These are phyloP conservation scores for Colletotrichum sublineola DNA, from an alignment of 2,329 filamentous ascomycete species.

Conservation along the genomic window DNA sequence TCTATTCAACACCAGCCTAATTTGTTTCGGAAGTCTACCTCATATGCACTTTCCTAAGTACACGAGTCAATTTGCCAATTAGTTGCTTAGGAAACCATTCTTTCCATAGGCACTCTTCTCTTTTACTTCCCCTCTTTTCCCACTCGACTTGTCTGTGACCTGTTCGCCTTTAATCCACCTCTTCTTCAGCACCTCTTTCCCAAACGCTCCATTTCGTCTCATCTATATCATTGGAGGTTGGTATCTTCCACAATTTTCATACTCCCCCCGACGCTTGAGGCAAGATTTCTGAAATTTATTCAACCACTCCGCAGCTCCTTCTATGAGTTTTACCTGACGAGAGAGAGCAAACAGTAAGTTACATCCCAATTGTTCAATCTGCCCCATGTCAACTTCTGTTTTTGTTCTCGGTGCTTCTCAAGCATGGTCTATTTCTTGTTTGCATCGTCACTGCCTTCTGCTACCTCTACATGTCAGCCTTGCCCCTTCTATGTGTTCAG, in stretches of 20 bases:
- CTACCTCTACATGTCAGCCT: too few species aligned
- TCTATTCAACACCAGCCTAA: neutral
- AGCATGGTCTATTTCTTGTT: neutral
- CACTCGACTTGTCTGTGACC: neutral
- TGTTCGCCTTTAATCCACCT: neutral
- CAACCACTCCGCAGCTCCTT: neutral
- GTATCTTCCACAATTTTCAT: neutral
- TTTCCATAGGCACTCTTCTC: too few species aligned
- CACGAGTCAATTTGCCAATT: neutral
- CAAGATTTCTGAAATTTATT: neutral
- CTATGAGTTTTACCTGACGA: neutral
- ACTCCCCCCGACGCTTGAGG: too few species aligned
- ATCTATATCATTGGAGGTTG: too few species aligned
- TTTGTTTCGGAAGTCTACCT: neutral
- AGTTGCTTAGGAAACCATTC: neutral
- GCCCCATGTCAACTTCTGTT: neutral
- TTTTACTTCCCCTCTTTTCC: neutral
- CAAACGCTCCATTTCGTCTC: neutral
- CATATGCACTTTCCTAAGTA: neutral
- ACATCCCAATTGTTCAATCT: neutral
- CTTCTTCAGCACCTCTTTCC: neutral
- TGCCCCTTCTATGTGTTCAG: neutral
- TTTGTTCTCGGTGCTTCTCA: neutral
- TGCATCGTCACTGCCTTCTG: neutral
- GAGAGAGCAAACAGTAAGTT: neutral